Evolutionary conservation across 140 eudicot species (phyloP).

Genomic region (Stevia rebaudiana): DNA sequence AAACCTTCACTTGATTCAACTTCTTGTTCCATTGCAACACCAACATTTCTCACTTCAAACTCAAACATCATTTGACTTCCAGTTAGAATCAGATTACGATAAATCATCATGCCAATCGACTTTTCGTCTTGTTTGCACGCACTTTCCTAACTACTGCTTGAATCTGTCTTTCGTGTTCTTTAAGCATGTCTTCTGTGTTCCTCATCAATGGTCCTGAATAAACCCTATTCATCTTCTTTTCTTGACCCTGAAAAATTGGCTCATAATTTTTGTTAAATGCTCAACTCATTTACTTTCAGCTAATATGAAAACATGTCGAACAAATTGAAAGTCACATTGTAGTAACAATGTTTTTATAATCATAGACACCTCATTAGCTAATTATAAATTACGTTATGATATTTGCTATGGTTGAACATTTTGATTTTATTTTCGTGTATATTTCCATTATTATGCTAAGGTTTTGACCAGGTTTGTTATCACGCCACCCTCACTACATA

Average conservation of each 20-base stretch:
- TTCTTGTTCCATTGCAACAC: conserved; percentile 14
- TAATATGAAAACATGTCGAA: no score
- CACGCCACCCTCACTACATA: no score
- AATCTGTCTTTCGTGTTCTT: conserved; percentile 65
- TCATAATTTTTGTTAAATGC: neutral
- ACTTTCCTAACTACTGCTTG: conserved; percentile 78
- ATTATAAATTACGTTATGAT: no score
- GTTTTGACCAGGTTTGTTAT: no score
- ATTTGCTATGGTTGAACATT: no score
- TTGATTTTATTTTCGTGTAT: no score
- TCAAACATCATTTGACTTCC: conserved; percentile 13
- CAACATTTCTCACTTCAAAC: conserved; percentile 7
- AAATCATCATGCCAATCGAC: conserved; percentile 19
- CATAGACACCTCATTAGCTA: neutral
- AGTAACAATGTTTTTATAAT: neutral
- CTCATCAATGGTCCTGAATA: conserved; percentile 76
- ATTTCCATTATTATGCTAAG: no score
- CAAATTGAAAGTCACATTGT: neutral
- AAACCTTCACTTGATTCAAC: neutral
- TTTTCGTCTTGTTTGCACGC: conserved; percentile 45
- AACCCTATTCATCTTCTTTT: conserved; percentile 48
- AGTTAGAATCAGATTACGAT: neutral
- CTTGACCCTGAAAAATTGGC: conserved; percentile 36
- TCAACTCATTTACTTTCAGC: no score
- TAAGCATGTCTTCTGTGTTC: conserved; percentile 75